phyloP scores from a whole-genome alignment of 192 early-diverging fungal genomes.

The Haplosporangium gracile region DNA sequence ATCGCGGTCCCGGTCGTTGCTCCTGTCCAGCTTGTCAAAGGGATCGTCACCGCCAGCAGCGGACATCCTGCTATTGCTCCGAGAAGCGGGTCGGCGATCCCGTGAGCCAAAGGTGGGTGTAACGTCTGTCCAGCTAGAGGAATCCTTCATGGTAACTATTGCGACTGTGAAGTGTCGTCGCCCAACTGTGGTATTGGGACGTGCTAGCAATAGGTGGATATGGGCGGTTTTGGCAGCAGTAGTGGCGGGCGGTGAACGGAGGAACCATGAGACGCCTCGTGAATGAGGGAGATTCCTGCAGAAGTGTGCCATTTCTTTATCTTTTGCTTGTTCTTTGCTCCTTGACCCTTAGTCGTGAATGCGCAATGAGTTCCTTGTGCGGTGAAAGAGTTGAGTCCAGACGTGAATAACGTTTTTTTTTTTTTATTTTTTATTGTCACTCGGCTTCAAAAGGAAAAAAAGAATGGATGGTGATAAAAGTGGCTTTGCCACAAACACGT shows the following conservation, averaged over 20 bases:
- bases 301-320: constrained; percentile 11
- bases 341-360: background rate
- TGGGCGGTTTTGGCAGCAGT: background rate
- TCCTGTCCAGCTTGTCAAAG: constrained; percentile 17
- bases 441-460: background rate
- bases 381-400: background rate
- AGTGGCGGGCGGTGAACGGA: background rate
- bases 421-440: background rate
- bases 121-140: background rate
- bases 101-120: background rate
- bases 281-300: constrained; percentile 14
- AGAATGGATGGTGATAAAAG: background rate
- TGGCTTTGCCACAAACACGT: constrained; percentile 2
- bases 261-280: background rate
- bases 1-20: background rate
- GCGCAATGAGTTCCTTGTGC: background rate
- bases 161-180: constrained; percentile 7
- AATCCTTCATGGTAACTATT: background rate
- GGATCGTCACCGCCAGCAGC: background rate
- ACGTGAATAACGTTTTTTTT: background rate
- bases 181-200: background rate
- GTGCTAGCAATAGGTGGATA: background rate
- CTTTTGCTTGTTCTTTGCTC: background rate
- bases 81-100: background rate
- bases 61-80: constrained; percentile 1